phyloP scores from a whole-genome alignment of 257 asterid species.

The Ilex aquifolium region DNA sequence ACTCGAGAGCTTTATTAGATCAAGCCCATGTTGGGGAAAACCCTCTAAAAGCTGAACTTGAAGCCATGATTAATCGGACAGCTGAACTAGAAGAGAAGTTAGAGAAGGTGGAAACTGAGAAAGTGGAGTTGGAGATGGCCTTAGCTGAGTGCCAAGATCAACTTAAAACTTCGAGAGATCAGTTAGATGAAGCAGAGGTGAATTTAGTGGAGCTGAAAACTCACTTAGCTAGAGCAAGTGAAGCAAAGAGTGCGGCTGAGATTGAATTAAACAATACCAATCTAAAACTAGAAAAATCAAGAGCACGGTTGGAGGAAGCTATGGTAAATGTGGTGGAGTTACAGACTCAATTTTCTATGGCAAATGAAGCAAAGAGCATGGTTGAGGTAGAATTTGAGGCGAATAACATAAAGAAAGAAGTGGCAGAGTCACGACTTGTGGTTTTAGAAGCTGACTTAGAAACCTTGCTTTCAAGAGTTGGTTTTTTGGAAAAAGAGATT shows the following conservation, averaged over 20 bases:
- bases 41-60: constrained; percentile 32
- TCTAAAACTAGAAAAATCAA: constrained; percentile 31
- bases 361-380: constrained; percentile 29
- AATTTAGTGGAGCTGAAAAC: constrained; percentile 33
- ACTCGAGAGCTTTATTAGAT: constrained; percentile 4
- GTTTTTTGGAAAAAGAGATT: constrained; percentile 35
- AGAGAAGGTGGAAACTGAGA: constrained; percentile 46
- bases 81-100: constrained; percentile 49
- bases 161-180: background rate
- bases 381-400: constrained; percentile 36
- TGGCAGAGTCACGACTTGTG: constrained; percentile 39
- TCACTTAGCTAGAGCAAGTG: constrained; percentile 41
- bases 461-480: constrained; percentile 31
- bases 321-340: constrained; percentile 28
- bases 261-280: constrained; percentile 34
- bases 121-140: constrained; percentile 37
- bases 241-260: constrained; percentile 41
- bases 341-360: constrained; percentile 33
- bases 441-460: constrained; percentile 35
- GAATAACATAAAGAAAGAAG: constrained; percentile 33
- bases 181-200: constrained; percentile 11
- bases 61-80: constrained; percentile 14
- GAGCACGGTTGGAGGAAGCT: constrained; percentile 41
- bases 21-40: constrained; percentile 15
- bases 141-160: constrained; percentile 37